Conservation (phyloP, 257 asterid species). For the Knoxia roxburghii region DNA sequence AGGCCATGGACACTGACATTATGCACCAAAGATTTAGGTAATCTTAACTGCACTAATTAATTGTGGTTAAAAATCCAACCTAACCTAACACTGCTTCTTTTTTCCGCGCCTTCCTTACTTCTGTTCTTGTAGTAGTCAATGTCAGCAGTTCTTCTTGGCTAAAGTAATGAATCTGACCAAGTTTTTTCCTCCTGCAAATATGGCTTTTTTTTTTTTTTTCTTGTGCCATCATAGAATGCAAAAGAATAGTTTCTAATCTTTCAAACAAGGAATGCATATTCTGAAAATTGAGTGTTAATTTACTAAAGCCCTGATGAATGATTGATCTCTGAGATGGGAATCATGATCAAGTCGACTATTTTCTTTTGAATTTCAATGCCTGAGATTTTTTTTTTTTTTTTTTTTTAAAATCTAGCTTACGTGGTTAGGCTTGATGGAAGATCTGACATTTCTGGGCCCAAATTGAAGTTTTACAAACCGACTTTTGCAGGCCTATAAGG, state of each 20-base stretch:
- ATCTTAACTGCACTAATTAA: not conserved
- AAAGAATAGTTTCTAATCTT: no score
- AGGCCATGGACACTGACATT: no score
- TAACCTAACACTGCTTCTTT: slow-evolving; percentile 8
- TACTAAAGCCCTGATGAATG: not conserved
- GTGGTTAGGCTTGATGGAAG: slow-evolving; percentile 10
- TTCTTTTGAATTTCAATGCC: not conserved
- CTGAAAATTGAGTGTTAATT: no score
- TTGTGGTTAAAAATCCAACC: not conserved
- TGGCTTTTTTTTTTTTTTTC: no score
- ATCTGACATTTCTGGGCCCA: slow-evolving; percentile 14
- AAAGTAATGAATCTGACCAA: not conserved
- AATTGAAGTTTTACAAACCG: not conserved
- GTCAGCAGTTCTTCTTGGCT: not conserved
- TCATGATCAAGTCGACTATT: not conserved
- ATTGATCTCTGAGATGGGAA: not conserved
- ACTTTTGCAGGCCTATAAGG: slow-evolving; percentile 2
- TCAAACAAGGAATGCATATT: no score
- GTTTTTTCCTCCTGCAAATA: not conserved
- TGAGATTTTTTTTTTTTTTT: no score
- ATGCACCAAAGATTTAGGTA: not conserved
- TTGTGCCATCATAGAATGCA: no score
- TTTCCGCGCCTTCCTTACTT: not conserved
- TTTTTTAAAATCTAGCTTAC: slow-evolving; percentile 3
- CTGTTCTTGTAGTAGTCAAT: not conserved